phyloP scores from a whole-genome alignment of 1,139 yeast genomes.

The Arxiozyma bovina region DNA sequence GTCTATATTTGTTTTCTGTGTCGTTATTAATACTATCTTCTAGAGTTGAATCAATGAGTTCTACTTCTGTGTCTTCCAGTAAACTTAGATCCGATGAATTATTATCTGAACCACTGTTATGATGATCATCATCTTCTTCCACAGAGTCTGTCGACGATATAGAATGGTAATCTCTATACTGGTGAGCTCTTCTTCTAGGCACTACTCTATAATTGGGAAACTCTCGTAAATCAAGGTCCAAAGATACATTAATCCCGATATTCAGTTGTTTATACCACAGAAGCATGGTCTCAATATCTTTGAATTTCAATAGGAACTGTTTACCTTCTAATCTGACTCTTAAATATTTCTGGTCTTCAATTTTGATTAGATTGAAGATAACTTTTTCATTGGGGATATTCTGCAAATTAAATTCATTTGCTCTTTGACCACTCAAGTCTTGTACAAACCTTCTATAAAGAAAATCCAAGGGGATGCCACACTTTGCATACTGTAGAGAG shows the following conservation, averaged over 20 bases:
- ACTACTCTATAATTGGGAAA: constrained; percentile 63
- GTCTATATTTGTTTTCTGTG: constrained; percentile 43
- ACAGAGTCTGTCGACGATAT: background rate
- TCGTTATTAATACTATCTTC: constrained; percentile 6
- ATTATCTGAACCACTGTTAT: background rate
- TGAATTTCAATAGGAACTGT: constrained; percentile 52
- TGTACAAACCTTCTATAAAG: constrained; percentile 36
- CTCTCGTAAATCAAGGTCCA: constrained; percentile 51
- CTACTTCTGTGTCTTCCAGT: constrained; percentile 3
- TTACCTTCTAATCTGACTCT: constrained; percentile 59
- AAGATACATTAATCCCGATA: constrained; percentile 53
- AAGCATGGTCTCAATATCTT: constrained; percentile 47
- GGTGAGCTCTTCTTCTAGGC: constrained; percentile 47
- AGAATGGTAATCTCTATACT: constrained; percentile 1
- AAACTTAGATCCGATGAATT: constrained; percentile 3
- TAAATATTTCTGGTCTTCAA: constrained; percentile 19
- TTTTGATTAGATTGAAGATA: background rate
- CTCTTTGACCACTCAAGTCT: background rate
- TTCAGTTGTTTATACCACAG: constrained; percentile 54
- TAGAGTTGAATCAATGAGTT: background rate
- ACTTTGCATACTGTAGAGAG: constrained; percentile 55
- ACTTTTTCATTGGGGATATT: constrained; percentile 1
- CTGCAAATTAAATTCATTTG: background rate
- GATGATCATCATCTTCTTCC: too few relatives aligned
- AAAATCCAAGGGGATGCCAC: constrained; percentile 63